Base-by-base conservation (phyloP, 1,139 yeast genomes). In the Candida dubliniensis region DNA sequence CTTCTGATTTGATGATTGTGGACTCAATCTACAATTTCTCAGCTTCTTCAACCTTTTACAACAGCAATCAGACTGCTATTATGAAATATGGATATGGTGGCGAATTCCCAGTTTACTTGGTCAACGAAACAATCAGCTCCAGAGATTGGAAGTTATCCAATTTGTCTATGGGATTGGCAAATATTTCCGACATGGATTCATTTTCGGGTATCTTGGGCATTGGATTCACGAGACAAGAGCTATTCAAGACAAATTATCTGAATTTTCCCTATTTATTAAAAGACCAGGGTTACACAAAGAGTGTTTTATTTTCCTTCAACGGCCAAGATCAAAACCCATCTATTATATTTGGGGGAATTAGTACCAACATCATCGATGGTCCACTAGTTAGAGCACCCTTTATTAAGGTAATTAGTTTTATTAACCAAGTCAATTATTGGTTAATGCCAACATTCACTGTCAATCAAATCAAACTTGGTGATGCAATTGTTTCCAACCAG, bases 281-380 rank as follows among this genome's bases (percentile, higher is more conserved):
- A 36, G 45, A 49, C 1, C 47, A 45, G 11, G 60, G 57, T 3
- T 24, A 51, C 2, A 54, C 50, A n/a, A 24, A 45, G 4, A 39
- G 48, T 13, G 43, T 41, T 4, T 38, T 59, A 35, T 60, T 43
- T 44, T 47, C 56, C 31, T 40, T 61, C 10, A 42, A 55, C 34
- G 62, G 62, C 6, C 38, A 39, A 12, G 23, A 42, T 1, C 33
- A 32, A 3, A 14, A 41, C 6, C 47, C 52, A 1, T 41, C 49
- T 7, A 45, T 59, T 14, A 41, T 57, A 0, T 61, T 61, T 49
- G 66, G 65, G 8, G 66, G 61, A 0, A 44, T 61, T n/a, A 57
- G 58, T 40, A 33, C 47, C 11, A 48, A 43, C 31, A 53, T 52
- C 11, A 58, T 43, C 43, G 40, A 39, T 2, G 60, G 53, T 5